Base-by-base conservation (phyloP, 495 filamentous ascomycete species). In the Ascobolus immersus region DNA sequence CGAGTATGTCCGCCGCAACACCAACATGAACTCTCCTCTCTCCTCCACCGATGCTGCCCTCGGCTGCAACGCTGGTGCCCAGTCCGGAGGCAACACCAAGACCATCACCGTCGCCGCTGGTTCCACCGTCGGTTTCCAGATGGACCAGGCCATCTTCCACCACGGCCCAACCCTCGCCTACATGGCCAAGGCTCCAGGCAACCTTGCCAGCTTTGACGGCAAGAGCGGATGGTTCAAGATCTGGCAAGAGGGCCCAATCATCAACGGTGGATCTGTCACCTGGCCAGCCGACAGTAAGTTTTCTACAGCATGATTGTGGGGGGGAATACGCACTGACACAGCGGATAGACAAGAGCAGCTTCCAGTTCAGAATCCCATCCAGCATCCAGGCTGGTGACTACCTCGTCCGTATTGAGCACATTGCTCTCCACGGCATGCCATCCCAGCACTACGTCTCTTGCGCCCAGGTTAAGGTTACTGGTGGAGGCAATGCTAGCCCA, bases 351-450 rank as follows among this genome's bases (percentile, higher is more conserved):
- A n/a, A n/a, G n/a, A n/a, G n/a, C 5, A 41, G 44, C 29, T 47
- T 54, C 22, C 60, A 55, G 20, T 55, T 64, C 22, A 61, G 49
- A 12, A 53, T 67, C 35, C 62, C 63, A 0, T 20, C 48, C 9
- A 34, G 34, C 14, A 54, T 55, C 4, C 63, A 62, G 1, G 44
- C 52, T 7, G 66, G 66, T 24, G 62, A 69, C 28, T 69, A 71
- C 37, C 56, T 71, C 11, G 46, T 69, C 18, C 57, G 66, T n/a
- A 60, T 61, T 2, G 66, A 71, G 41, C 62, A 67, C 14, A 61
- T 69, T 39, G 62, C 58, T 2, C 43, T 67, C n/a, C 63, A 67
- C 44, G 45, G 53, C 41, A 56, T 55, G 41, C 54, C 56, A 28
- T 58, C 64, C 0, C 65, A 67, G 47, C 55, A 64, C 42, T 67